Conservation (phyloP, 2,329 filamentous ascomycete genomes). For the Pyrenochaeta sp. region DNA sequence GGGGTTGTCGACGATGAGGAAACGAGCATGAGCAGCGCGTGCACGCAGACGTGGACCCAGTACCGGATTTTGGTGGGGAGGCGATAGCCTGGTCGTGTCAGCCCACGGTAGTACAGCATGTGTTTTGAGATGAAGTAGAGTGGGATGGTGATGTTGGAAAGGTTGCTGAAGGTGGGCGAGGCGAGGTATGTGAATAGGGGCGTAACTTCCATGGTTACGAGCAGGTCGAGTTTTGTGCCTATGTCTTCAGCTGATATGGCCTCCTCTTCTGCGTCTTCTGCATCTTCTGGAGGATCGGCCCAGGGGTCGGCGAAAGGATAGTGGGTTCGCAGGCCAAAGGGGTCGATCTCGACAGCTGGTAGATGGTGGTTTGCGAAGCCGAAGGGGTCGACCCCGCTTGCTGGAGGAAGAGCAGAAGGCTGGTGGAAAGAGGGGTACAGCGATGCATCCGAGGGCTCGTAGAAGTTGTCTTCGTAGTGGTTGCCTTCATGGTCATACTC, state of each 20-base stretch:
- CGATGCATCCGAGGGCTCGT: conserved; percentile 30
- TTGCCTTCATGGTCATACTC: conserved; percentile 44
- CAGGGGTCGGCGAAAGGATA: conserved; percentile 42
- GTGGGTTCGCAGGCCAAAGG: conserved; percentile 38
- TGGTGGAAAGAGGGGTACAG: conserved; percentile 38
- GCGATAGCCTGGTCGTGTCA: conserved; percentile 27
- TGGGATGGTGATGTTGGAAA: conserved; percentile 40
- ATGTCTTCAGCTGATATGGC: conserved; percentile 30
- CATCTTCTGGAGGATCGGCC: too few species aligned
- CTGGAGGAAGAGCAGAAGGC: conserved; percentile 4
- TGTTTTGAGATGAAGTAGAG: conserved; percentile 42
- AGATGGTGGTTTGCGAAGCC: conserved; percentile 32
- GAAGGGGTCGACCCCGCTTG: conserved; percentile 33
- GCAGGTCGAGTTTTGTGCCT: conserved; percentile 37
- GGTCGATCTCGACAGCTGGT: conserved; percentile 25
- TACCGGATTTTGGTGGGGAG: conserved; percentile 43
- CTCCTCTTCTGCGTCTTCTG: conserved; percentile 16
- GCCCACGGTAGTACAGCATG: conserved; percentile 28
- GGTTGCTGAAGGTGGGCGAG: conserved; percentile 30
- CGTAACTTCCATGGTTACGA: conserved; percentile 41
- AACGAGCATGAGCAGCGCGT: conserved; percentile 37
- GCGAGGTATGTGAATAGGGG: conserved; percentile 44
- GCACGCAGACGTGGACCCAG: conserved; percentile 40
- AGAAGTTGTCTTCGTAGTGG: conserved; percentile 47
- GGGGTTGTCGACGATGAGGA: neutral